A percentile compares a stretch with the other conserved stretches of the same genome.
Conservation (phyloP, 148 eudicot species). For the Silene latifolia region DNA sequence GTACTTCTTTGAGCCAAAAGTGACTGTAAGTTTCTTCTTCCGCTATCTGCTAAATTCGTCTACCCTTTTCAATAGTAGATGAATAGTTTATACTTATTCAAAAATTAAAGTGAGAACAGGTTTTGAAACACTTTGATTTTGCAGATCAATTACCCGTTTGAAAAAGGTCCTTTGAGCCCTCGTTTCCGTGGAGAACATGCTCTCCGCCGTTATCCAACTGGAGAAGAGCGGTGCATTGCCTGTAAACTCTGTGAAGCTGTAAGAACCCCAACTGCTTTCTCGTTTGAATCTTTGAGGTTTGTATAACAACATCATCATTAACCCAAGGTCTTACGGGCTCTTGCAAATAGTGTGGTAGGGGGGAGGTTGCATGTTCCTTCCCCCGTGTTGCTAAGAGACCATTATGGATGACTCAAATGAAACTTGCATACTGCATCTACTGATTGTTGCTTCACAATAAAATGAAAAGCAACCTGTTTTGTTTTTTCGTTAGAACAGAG, state of each 20-base stretch:
- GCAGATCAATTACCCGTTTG: constrained; percentile 94
- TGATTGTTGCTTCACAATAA: too few species aligned
- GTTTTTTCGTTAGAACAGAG: background rate
- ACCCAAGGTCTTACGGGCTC: background rate
- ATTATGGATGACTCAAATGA: too few species aligned
- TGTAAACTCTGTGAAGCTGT: constrained; percentile 97
- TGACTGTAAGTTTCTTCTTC: constrained; percentile 59
- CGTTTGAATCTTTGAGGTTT: background rate
- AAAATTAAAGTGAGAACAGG: background rate
- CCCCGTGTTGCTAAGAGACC: too few species aligned
- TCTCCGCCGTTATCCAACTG: constrained; percentile 90
- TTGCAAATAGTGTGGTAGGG: background rate
- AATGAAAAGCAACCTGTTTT: background rate
- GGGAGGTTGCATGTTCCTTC: background rate
- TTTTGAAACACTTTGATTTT: constrained; percentile 1
- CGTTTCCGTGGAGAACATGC: constrained; percentile 99
- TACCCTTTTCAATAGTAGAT: background rate
- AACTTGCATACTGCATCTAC: too few species aligned
- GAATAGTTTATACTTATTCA: background rate
- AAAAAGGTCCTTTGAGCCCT: constrained; percentile 94
- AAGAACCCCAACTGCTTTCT: constrained; percentile 23
- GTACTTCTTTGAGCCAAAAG: constrained; percentile 90
- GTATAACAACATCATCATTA: background rate
- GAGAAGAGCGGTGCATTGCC: constrained; percentile 98
- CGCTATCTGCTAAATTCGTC: background rate